Percentiles rank a stretch among this genome's conserved stretches.
Evolutionary conservation across 1,284 basidiomycete genomes (phyloP).

Genomic region (Afroboletus lepidellus): DNA sequence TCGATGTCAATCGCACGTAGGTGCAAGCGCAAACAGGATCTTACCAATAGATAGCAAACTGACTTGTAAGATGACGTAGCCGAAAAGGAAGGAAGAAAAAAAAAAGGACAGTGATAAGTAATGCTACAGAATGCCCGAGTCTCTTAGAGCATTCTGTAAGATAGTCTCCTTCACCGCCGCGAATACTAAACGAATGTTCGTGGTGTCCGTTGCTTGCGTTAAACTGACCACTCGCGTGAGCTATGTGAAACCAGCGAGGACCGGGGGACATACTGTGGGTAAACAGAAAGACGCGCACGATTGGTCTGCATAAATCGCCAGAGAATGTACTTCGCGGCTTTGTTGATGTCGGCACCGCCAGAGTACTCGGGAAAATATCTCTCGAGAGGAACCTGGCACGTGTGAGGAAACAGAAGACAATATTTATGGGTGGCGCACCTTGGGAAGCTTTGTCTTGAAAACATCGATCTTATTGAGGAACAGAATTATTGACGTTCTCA

Average conservation of each 20-base stretch:
- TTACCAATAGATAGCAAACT: conserved; percentile 29
- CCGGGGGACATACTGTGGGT: conserved; percentile 76
- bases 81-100: neutral
- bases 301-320: conserved; percentile 98
- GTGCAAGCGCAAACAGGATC: neutral
- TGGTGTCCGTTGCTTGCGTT: conserved; percentile 79
- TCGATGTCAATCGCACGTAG: conserved; percentile 1
- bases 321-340: conserved; percentile 96
- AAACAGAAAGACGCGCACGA: conserved; percentile 82
- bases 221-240: conserved; percentile 43
- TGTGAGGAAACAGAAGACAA: neutral
- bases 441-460: conserved; percentile 91
- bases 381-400: conserved; percentile 69
- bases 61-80: conserved; percentile 8
- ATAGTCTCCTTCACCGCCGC: conserved; percentile 99
- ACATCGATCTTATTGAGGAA: conserved; percentile 97
- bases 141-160: conserved; percentile 82
- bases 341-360: conserved; percentile 92
- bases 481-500: conserved; percentile 88
- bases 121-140: conserved; percentile 68
- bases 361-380: conserved; percentile 95
- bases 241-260: neutral
- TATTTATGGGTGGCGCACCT: conserved; percentile 40
- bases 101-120: neutral
- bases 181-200: conserved; percentile 87